Base-by-base conservation (phyloP, 331 rosid species). In the Malus hybrid region DNA sequence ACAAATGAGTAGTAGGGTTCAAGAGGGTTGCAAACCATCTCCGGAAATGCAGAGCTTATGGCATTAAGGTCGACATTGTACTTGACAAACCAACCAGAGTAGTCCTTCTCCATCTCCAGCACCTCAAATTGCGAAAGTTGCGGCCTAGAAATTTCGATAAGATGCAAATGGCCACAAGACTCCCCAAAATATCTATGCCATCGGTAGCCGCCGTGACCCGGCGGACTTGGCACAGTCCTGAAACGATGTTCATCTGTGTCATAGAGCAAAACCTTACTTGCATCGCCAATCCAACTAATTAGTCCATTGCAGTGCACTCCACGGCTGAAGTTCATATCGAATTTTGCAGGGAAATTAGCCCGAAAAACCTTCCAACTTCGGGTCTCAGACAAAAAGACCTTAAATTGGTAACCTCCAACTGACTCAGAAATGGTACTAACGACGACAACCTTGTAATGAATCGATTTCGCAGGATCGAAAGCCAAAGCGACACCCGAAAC, bases 271-370 rank as follows among this genome's bases (percentile, higher is more conserved):
- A 4, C 29, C n/a, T 62, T 44, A 44, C 50, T 44, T 10, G 48
- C 22, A 5, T 39, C 56, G 18, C 59, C 67, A 42, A 69, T 14
- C 86, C 86, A 79, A 46, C 76, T 83, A 36, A 83, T 48, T 20
- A 80, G 55, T 27, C 81, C 86, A 18, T 83, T 79, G 78, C 83
- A 83, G 61, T 70, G 72, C 4, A 71, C 79, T 5, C 81, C 83
- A 7, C 32, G 33, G 54, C 27, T 62, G 19, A 75, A 79, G 62
- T 46, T 83, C 57, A 70, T 54, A 24, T 75, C 72, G 15, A 56
- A 44, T 5, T 80, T 70, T 24, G 71, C 73, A 15, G 4, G 36
- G 63, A 60, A 70, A 7, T 67, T 46, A 3, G 56, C 34, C 60
- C 64, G 55, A 27, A 50, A 48, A 48, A 52, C 15, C 31, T 42